Evolutionary conservation across 257 asterid genomes (phyloP).

Genomic region (Verbascum thapsus): DNA sequence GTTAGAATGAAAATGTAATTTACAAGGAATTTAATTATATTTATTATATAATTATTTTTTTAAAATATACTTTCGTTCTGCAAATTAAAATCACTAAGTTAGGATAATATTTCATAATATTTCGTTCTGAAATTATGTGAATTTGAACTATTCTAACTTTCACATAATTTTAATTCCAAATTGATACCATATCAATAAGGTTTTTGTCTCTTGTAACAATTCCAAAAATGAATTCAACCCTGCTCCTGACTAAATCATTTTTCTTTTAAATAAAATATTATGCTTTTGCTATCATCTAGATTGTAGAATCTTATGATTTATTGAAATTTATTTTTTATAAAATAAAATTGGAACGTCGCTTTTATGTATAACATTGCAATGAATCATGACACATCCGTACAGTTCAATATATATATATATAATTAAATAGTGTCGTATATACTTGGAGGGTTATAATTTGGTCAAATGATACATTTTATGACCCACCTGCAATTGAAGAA

Average conservation of each 20-base stretch:
- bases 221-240: constrained; percentile 12
- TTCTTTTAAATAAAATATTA: constrained; percentile 10
- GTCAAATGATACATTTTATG: constrained; percentile 28
- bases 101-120: no score
- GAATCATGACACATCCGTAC: constrained; percentile 32
- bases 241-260: constrained; percentile 5
- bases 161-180: background rate
- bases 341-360: constrained; percentile 6
- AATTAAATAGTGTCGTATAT: constrained; percentile 7
- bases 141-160: background rate
- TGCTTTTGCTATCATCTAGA: constrained; percentile 19
- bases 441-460: constrained; percentile 26
- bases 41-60: background rate
- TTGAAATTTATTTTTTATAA: background rate
- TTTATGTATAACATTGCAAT: background rate
- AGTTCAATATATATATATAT: background rate
- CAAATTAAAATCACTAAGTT: no score
- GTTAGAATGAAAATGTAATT: no score
- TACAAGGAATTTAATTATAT: no score
- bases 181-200: constrained; percentile 11
- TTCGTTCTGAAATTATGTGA: no score
- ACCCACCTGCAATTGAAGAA: constrained; percentile 46
- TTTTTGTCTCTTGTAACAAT: constrained; percentile 5
- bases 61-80: constrained; percentile 4
- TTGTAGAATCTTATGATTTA: constrained; percentile 24